Evolutionary conservation across 2,329 filamentous ascomycete genomes (phyloP).

Genomic region (Exophiala lecanii-corni): DNA sequence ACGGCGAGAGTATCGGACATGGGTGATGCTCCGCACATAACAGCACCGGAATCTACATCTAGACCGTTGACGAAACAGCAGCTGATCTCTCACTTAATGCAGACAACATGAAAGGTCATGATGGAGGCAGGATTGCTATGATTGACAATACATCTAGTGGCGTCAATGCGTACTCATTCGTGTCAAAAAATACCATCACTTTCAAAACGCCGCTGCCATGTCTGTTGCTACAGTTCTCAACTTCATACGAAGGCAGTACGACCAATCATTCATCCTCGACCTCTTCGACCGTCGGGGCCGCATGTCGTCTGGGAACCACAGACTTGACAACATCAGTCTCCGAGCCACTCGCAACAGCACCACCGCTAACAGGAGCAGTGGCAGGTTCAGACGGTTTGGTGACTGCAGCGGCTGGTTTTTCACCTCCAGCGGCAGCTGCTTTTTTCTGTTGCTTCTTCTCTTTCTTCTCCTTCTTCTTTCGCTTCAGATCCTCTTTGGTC

Average conservation of each 20-base stretch:
- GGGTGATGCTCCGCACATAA: constrained; percentile 7
- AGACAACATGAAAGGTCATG: constrained; percentile 36
- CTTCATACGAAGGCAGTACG: background rate
- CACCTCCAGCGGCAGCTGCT: constrained; percentile 5
- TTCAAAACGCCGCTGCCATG: constrained; percentile 8
- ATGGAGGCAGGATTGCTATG: too few relatives aligned
- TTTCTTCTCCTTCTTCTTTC: constrained; percentile 41
- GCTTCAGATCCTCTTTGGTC: constrained; percentile 52
- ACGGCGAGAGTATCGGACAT: constrained; percentile 34
- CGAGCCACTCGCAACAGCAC: constrained; percentile 28
- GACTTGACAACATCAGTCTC: constrained; percentile 30
- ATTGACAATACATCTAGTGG: too few relatives aligned
- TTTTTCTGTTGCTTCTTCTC: constrained; percentile 29
- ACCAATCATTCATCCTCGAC: constrained; percentile 25
- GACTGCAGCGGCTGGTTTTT: constrained; percentile 9
- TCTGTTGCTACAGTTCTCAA: background rate
- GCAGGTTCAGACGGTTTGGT: constrained; percentile 16
- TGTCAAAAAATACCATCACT: too few relatives aligned
- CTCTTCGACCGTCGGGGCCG: constrained; percentile 27
- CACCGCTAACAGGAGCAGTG: constrained; percentile 14
- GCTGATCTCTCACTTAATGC: constrained; percentile 36
- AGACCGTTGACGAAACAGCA: constrained; percentile 19
- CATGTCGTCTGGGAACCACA: constrained; percentile 25
- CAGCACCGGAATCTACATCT: constrained; percentile 11
- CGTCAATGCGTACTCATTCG: too few relatives aligned